Percentiles rank a stretch among this genome's conserved stretches.
phyloP scores from a whole-genome alignment of 306 rosid genomes.

The Cicer yamashitae region DNA sequence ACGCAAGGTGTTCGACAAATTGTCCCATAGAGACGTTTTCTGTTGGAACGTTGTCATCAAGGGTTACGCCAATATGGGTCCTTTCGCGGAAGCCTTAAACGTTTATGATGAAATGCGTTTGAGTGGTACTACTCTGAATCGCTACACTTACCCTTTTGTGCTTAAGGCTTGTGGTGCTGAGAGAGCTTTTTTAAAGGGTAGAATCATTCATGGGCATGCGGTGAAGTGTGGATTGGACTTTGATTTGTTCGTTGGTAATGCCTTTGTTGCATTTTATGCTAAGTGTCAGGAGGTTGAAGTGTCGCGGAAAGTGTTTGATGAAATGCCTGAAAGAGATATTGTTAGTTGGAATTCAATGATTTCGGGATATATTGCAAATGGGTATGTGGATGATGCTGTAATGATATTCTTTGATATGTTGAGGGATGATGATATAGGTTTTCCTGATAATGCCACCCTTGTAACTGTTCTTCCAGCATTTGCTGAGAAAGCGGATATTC shows the following conservation, averaged over 20 bases:
- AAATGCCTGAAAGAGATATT: constrained; percentile 55
- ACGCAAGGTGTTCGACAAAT: constrained; percentile 72
- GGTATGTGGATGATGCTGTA: constrained; percentile 58
- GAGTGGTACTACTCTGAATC: constrained; percentile 51
- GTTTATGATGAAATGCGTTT: constrained; percentile 58
- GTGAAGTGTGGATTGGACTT: constrained; percentile 70
- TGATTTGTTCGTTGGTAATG: constrained; percentile 70
- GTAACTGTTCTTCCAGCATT: constrained; percentile 71
- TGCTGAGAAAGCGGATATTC: constrained; percentile 60
- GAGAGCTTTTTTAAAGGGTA: constrained; percentile 56
- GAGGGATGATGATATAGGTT: constrained; percentile 41
- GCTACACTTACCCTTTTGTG: constrained; percentile 74
- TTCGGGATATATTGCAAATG: constrained; percentile 65
- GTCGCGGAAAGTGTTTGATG: constrained; percentile 65
- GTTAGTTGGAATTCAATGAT: constrained; percentile 87
- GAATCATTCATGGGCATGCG: constrained; percentile 65
- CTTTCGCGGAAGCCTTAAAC: constrained; percentile 61
- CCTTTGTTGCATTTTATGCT: constrained; percentile 64
- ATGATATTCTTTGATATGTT: constrained; percentile 57
- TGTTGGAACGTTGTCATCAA: constrained; percentile 74
- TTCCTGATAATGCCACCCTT: constrained; percentile 69
- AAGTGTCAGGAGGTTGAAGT: constrained; percentile 59
- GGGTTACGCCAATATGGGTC: constrained; percentile 72
- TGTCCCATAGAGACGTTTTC: constrained; percentile 74
- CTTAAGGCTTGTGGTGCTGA: constrained; percentile 77